Conservation (phyloP, 1,284 basidiomycete species). For the Moniliophthora roreri region DNA sequence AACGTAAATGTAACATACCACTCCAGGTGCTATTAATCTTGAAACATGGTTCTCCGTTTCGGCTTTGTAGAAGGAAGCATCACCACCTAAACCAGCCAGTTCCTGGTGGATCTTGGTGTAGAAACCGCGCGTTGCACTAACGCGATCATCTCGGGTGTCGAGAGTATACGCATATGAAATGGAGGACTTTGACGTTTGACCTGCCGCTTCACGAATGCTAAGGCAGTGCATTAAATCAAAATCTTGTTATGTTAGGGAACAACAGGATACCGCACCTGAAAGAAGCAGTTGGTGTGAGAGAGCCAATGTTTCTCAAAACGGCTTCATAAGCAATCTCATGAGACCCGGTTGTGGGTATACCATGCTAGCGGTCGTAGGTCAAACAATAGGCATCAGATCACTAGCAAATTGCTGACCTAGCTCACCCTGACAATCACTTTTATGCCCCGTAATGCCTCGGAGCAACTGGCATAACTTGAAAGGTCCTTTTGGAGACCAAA, state of each 20-base stretch:
- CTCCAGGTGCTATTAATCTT: conserved; percentile 52
- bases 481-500: conserved; percentile 72
- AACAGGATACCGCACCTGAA: conserved; percentile 57
- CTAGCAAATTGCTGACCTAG: conserved; percentile 30
- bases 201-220: conserved; percentile 83
- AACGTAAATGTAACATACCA: conserved; percentile 41
- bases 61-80: conserved; percentile 72
- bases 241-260: conserved; percentile 4
- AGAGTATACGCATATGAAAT: conserved; percentile 76
- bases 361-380: conserved; percentile 19
- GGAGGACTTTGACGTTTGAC: conserved; percentile 81
- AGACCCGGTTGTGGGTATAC: conserved; percentile 44
- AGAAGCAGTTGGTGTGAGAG: conserved; percentile 74
- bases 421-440: conserved; percentile 69
- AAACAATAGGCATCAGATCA: conserved; percentile 6
- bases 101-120: conserved; percentile 71
- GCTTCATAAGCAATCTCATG: conserved; percentile 86
- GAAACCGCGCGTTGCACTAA: conserved; percentile 62
- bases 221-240: conserved; percentile 7
- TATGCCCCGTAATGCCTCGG: conserved; percentile 65
- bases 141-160: conserved; percentile 81
- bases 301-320: conserved; percentile 71
- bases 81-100: conserved; percentile 77
- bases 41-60: conserved; percentile 70
- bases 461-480: conserved; percentile 68